Base-by-base conservation (phyloP, 108 stramenopile genomes). In the Nannochloropsis salina region DNA sequence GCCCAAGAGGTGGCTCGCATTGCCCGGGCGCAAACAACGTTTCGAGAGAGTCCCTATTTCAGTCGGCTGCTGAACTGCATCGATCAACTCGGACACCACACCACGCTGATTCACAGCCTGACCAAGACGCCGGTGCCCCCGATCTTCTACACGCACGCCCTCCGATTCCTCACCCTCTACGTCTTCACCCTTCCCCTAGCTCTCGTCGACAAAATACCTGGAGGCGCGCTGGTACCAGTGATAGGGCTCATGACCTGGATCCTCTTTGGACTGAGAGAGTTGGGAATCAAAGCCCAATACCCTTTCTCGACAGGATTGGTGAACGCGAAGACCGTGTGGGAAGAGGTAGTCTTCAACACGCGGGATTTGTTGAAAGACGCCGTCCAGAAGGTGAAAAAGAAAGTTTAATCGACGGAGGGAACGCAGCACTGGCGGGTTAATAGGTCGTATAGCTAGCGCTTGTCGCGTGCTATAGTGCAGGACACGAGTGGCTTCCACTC, bases 151-250 rank as follows among this genome's bases (percentile, higher is more conserved):
- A 74, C 61, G 61, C 61, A 74, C 8, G 61, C 61, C 20, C 61
- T 74, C n/a, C 61, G 61, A n/a, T 74, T 74, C 61, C 61, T 74
- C 20, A 74, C 61, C 61, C 61, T 74, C n/a, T 74, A 74, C n/a
- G 61, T 74, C n/a, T 74, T 74, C 61, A 74, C 61, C 15, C 61
- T 74, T n/a, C 61, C 61, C 61, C n/a, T 74, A n/a, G 61, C 61
- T n/a, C 61, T 74, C 20, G 61, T 74, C n/a, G 61, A 74, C n/a
- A 74, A 74, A 74, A 15, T 74, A n/a, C 61, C 61, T 4, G 61
- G 61, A 6, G 20, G 8, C 5, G 61, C 61, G 61, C n/a, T 74
- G 61, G 61, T 74, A n/a, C 61, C 61, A n/a, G 61, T n/a, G 4
- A n/a, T 74, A n/a, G 61, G 61, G 61, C 15, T 74, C 61, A 4